Evolutionary conservation across 2,329 filamentous ascomycete species (phyloP), one percentile per base, ranked within the genome.

Genomic region (Cytospora leucostoma): DNA sequence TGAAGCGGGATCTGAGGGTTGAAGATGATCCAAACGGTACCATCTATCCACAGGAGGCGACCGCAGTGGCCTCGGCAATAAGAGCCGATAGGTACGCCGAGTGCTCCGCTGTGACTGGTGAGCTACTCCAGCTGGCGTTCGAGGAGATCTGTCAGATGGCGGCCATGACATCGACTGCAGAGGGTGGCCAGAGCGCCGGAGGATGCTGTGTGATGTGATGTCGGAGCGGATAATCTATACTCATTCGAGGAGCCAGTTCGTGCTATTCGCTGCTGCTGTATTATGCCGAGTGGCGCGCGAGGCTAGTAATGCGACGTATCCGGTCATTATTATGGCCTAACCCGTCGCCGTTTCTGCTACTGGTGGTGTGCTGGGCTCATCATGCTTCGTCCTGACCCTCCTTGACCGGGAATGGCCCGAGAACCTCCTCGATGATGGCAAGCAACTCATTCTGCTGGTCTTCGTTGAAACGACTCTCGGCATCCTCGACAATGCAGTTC

Each of bases 401-500:
- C 50, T 57, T 65, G 12, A 52, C 53, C 8, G 64, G 74, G 70
- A 85, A 80, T 67, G 80, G 70, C 65, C 87, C 87, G 2, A 90
- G 79, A 5, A 88, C 80, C 59, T 85, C 80, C 56, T 76, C 75
- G 68, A 90, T 79, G 66, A 84, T 80, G 54, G 75, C 74, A 63
- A 89, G 76, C 55, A 90, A 84, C 63, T 82, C 79, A 64, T 80
- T 75, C 68, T 88, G 86, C 73, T 88, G 78, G 53, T 86, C 82
- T 21, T 83, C 81, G 53, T 73, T 78, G 71, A 88, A 88, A 8
- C 88, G 82, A 40, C 80, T 78, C 62, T 83, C 79, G 78, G 88
- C 84, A 67, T 90, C 86, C 73, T 91, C 87, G 38, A 91, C 78
- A 89, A 79, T 17, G 84, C 84, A 70, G 87, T 87, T 47, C 67